phyloP scores from a whole-genome alignment of 345 rosid species.

The Dimocarpus longan region DNA sequence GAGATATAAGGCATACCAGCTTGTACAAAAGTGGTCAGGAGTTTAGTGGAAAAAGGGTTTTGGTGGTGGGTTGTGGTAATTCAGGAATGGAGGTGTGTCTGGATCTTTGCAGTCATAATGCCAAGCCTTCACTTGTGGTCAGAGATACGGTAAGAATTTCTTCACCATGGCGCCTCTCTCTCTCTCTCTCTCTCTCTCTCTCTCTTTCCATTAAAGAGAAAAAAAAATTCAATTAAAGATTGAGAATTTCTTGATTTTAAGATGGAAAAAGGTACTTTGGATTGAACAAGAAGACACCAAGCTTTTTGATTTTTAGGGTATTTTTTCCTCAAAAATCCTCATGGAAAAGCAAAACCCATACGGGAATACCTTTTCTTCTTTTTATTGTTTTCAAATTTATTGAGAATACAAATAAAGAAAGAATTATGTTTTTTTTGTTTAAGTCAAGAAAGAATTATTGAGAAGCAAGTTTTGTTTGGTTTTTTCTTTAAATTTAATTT shows the following conservation, averaged over 20 bases:
- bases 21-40: conserved; percentile 64
- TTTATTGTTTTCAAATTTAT: conserved; percentile 5
- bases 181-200: not conserved
- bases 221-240: too few species aligned
- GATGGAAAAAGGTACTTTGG: conserved; percentile 6
- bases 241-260: conserved; percentile 10
- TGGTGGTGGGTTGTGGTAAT: conserved; percentile 97
- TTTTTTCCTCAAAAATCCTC: conserved; percentile 7
- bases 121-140: conserved; percentile 80
- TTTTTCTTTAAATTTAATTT: not conserved
- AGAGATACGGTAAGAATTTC: conserved; percentile 70
- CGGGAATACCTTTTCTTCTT: not conserved
- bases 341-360: conserved; percentile 5
- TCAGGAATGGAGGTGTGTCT: conserved; percentile 98
- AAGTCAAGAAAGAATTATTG: not conserved
- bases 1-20: conserved; percentile 67
- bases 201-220: not conserved
- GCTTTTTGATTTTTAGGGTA: not conserved
- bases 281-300: conserved; percentile 1
- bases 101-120: conserved; percentile 84
- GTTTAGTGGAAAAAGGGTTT: conserved; percentile 64
- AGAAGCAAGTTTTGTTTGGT: not conserved
- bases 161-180: conserved; percentile 20
- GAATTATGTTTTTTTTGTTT: too few species aligned
- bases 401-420: not conserved